These are phyloP conservation scores for Lasiodiplodia citricola DNA, from an alignment of 2,329 filamentous ascomycete species.

Conservation along the genomic window DNA sequence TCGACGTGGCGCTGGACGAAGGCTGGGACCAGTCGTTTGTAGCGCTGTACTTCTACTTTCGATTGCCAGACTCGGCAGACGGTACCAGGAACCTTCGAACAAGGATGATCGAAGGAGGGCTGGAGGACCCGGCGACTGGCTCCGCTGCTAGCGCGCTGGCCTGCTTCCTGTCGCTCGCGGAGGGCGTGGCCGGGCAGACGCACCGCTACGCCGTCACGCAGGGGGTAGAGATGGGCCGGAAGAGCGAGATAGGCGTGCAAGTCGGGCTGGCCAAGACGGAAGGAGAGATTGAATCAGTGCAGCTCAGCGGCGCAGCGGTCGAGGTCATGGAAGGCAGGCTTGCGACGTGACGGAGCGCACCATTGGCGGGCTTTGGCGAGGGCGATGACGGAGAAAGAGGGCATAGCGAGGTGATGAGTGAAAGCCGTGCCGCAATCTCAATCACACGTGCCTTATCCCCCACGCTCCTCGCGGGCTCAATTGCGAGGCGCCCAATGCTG, in stretches of 20 bases:
- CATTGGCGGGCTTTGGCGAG: neutral
- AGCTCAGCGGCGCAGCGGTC: conserved; percentile 51
- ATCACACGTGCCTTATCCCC: conserved; percentile 22
- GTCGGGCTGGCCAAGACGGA: conserved; percentile 46
- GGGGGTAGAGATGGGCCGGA: conserved; percentile 59
- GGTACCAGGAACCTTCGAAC: conserved; percentile 55
- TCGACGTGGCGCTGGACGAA: conserved; percentile 46
- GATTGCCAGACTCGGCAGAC: conserved; percentile 38
- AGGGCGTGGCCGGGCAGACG: conserved; percentile 40
- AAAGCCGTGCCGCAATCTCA: conserved; percentile 12
- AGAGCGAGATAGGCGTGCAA: conserved; percentile 55
- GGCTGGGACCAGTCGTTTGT: conserved; percentile 62
- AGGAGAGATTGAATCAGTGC: conserved; percentile 47
- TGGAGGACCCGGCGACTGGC: conserved; percentile 59
- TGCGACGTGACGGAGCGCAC: conserved; percentile 27
- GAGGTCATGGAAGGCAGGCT: conserved; percentile 49
- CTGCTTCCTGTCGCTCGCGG: conserved; percentile 51
- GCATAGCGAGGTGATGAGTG: neutral
- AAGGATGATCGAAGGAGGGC: conserved; percentile 62
- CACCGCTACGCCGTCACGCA: conserved; percentile 52
- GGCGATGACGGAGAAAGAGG: neutral
- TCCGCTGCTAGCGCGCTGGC: conserved; percentile 56
- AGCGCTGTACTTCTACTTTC: conserved; percentile 65
- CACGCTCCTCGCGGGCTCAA: conserved; percentile 3
- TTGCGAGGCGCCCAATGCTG: conserved; percentile 7